Base-by-base conservation (phyloP, 225 moss, liverwort and hornwort genomes). In the Polytrichum commune region DNA sequence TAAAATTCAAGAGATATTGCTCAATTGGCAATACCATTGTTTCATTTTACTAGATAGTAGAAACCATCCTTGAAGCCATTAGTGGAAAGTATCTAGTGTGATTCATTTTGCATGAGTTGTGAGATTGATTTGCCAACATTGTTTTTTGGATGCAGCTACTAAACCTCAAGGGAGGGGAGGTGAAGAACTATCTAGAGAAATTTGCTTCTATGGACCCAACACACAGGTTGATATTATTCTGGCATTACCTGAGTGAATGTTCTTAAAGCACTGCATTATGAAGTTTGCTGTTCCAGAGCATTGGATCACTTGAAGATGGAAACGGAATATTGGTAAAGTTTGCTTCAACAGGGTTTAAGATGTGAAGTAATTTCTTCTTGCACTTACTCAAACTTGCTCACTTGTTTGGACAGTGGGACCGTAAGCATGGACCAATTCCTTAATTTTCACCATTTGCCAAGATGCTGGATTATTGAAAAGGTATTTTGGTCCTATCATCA, bases 391-490 rank as follows among this genome's bases (percentile, higher is more conserved):
- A 26, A 18, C 62, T 19, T 60, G 60, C n/a, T 60, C 25, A 60
- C 32, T 74, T 55, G 57, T 78, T 68, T 63, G 62, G 58, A 72
- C 56, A 96, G 95, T 78, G 95, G 93, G 23, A 86, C 82, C 66
- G 81, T 96, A 67, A 96, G 83, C 63, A 79, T 93, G 78, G 80
- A 84, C 76, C 89, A 92, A 69, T 93, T 96, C 72, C 69, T 93
- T 74, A 82, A 93, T 76, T 93, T 82, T 65, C 95, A 93, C 23
- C 83, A 88, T 69, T 81, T 96, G 73, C 95, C 95, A 19, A 85
- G 71, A 63, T 86, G 88, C 70, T 83, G 81, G 65, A 87, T 96
- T 65, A 91, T 93, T 20, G 86, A 89, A 79, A 84, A 96, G 95
- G 95, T 95, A 33, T 70, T 46, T 10, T 38, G 38, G 38, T 10